phyloP scores from a whole-genome alignment of 768 basidiomycete species.

The Tricholoma bakamatsutake region DNA sequence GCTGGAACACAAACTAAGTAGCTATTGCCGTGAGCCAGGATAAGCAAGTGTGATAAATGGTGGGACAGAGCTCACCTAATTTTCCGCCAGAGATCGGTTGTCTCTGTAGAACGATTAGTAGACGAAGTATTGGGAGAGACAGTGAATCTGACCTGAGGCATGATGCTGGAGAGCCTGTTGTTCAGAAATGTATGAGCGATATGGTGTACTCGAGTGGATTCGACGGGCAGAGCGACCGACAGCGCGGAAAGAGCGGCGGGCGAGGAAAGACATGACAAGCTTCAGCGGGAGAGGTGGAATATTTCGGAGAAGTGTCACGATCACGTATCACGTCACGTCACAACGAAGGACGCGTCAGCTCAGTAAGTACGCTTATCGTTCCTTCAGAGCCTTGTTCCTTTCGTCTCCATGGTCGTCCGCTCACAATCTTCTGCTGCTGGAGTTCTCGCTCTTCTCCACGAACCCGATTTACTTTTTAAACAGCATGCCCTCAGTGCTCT shows the following conservation, averaged over 20 bases:
- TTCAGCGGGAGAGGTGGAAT: constrained; percentile 12
- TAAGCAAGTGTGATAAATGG: constrained; percentile 5
- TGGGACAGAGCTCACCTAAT: constrained; percentile 53
- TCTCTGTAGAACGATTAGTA: constrained; percentile 40
- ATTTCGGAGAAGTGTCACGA: constrained; percentile 32
- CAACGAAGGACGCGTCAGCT: constrained; percentile 40
- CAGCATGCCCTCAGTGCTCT: constrained; percentile 86
- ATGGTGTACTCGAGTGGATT: constrained; percentile 35
- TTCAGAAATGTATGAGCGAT: constrained; percentile 40
- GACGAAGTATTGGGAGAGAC: background rate
- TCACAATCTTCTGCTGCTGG: constrained; percentile 82
- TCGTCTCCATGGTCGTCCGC: constrained; percentile 54
- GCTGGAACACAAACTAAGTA: constrained; percentile 71
- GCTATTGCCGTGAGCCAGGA: constrained; percentile 30
- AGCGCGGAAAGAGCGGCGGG: constrained; percentile 43
- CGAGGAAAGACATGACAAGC: constrained; percentile 42
- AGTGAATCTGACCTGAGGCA: constrained; percentile 44
- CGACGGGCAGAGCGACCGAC: constrained; percentile 39
- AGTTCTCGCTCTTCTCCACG: constrained; percentile 85
- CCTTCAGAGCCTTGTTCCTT: constrained; percentile 17
- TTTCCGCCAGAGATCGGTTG: constrained; percentile 79
- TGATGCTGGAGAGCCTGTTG: constrained; percentile 58
- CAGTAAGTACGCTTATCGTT: background rate
- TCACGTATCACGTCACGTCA: constrained; percentile 10
- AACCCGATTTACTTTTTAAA: constrained; percentile 83